phyloP scores from a whole-genome alignment of 331 rosid genomes.

The Acacia concinna region DNA sequence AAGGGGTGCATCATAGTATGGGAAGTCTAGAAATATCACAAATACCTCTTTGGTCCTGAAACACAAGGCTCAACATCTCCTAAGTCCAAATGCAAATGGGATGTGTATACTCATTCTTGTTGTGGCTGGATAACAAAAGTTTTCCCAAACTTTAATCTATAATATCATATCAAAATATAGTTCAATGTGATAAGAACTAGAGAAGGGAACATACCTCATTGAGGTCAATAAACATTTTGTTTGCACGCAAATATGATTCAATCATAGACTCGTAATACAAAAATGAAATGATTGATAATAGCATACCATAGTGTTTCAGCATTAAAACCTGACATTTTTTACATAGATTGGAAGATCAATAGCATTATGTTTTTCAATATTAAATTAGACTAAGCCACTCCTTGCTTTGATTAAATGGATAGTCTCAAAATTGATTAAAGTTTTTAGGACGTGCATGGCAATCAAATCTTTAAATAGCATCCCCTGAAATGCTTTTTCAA shows the following conservation, averaged over 20 bases:
- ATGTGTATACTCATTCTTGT: neutral
- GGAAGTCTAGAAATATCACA: neutral
- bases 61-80: neutral
- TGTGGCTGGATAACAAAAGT: neutral
- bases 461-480: neutral
- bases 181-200: neutral
- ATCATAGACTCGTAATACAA: conserved; percentile 45
- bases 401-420: neutral
- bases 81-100: neutral
- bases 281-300: neutral
- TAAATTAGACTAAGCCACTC: neutral
- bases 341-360: neutral
- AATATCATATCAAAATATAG: neutral
- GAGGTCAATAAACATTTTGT: conserved; percentile 53
- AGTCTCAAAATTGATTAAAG: neutral
- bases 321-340: neutral
- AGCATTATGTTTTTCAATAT: conserved; percentile 59
- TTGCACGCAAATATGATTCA: conserved; percentile 57
- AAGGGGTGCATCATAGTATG: neutral
- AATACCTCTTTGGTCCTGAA: neutral
- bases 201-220: conserved; percentile 38
- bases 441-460: neutral
- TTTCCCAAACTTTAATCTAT: conserved; percentile 9
- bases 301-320: neutral
- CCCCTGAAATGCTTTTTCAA: neutral